Base-by-base conservation (phyloP, 1,139 yeast species). In the Pichia kudriavzevii region DNA sequence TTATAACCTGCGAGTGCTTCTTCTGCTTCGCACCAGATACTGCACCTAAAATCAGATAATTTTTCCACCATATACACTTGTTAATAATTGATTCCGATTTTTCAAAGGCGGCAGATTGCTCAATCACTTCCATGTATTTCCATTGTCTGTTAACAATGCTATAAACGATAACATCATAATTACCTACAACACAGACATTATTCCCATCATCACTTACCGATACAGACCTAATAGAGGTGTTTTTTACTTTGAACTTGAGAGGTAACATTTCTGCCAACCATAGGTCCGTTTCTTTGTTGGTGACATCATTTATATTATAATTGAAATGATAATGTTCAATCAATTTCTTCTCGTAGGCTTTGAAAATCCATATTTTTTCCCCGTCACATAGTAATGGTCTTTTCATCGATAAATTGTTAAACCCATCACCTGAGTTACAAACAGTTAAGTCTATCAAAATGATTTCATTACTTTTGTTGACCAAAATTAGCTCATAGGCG, bases 141-240 rank as follows among this genome's bases (percentile, higher is more conserved):
- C 67, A 64, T 23, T 45, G 47, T 23, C 50, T 47, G 2, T 48
- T 48, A 6, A 38, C 13, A 12, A 51, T 34, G 19, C 56, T 52
- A 38, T 58, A 59, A 3, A 61, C 38, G 18, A 59, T 31, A 4
- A 63, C 51, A 30, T 58, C 57, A 14, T 41, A 46, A 14, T 48
- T 46, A 5, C 66, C 67, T 10, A 62, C 53, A 8, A 63, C 29
- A 23, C 66, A 64, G 4, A 63, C 43, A 30, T 43, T 47, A 26
- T 52, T 49, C 2, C 65, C 67, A 46, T 61, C 62, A 31, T 53
- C 56, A 26, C 63, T 59, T 4, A 56, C 50, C 0, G 60, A 47
- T 9, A 55, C 47, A 23, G 55, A 46, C 9, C 47, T 35, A 4
- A 63, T 56, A 11, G 36, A 42, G 20, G 36, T 29, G 35, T 57